Conservation (phyloP, 2,329 filamentous ascomycete species). For the Rutstroemia sp. region DNA sequence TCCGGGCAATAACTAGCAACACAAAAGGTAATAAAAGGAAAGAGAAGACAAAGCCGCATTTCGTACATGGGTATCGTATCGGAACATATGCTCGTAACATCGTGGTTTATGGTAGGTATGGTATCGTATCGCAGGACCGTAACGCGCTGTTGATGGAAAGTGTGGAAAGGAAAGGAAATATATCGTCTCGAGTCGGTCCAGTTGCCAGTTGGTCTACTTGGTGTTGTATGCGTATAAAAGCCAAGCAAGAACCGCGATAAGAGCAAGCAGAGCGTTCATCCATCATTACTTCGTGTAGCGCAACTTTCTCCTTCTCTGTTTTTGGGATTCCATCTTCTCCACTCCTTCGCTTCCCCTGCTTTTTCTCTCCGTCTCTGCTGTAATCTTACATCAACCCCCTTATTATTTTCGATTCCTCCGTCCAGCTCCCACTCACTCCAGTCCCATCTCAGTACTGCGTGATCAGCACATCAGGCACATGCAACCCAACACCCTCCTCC, state of each 20-base stretch:
- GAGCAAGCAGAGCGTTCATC: neutral
- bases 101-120: too few relatives aligned
- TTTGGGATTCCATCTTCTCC: neutral
- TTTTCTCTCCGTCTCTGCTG: neutral
- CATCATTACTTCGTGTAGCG: neutral
- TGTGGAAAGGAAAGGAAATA: too few relatives aligned
- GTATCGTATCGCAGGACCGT: too few relatives aligned
- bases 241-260: neutral
- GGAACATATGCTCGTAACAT: too few relatives aligned
- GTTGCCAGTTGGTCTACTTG: too few relatives aligned
- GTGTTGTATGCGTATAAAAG: neutral
- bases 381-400: neutral
- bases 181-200: too few relatives aligned
- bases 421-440: neutral
- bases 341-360: neutral
- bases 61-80: neutral
- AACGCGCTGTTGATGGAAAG: too few relatives aligned
- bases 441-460: conserved; percentile 22
- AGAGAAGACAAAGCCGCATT: too few relatives aligned
- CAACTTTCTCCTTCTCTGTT: neutral
- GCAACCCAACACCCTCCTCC: conserved; percentile 46
- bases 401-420: neutral
- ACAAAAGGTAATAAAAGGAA: too few relatives aligned
- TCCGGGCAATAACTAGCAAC: too few relatives aligned
- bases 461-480: conserved; percentile 37